Base-by-base conservation (phyloP, 1,284 basidiomycete species). In the Sanghuangporus sanghuang region DNA sequence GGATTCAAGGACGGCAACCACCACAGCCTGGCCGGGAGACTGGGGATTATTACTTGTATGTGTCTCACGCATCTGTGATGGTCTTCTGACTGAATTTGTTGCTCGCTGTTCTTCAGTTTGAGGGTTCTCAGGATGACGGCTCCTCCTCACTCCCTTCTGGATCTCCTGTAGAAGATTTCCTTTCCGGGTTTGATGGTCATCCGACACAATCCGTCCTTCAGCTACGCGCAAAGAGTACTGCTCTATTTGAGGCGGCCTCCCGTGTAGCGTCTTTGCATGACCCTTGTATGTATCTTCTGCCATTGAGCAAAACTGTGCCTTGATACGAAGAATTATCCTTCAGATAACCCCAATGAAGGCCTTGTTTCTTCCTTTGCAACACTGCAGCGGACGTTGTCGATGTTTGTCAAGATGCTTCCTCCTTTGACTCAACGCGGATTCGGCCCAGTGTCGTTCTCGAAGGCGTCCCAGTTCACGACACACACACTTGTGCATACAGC, bases 151-250 rank as follows among this genome's bases (percentile, higher is more conserved):
- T 46, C 21, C 16, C 16, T 18, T 50, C 57, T 18, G 12, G 32
- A 11, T 39, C 6, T 32, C 46, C 64, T 8, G 42, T 60, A 23
- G 61, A 66, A 18, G 53, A 63, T 48, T 66, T 66, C 50, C 23
- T 66, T 9, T 32, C 27, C 6, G 64, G 64, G 21, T 14, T 53
- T 7, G 64, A 66, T 42, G 27, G 35, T 6, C 27, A 27, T 12
- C 61, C 64, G 14, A 56, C 63, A 1, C 40, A 32, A 14, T 66
- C 56, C 7, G 21, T 56, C 6, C 48, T 63, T n/a, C 54, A 66
- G 48, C 32, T 66, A 6, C 54, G 64, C 39, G 64, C 64, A 27
- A 66, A 66, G 32, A 56, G 61, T 55, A 44, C 61, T 27, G 57
- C 64, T 7, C 36, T 66, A 16, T 66, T 58, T n/a, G 64, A 66